These are phyloP conservation scores for Pleurotus salmoneostramineus DNA, from an alignment of 768 basidiomycete genomes.

Conservation along the genomic window DNA sequence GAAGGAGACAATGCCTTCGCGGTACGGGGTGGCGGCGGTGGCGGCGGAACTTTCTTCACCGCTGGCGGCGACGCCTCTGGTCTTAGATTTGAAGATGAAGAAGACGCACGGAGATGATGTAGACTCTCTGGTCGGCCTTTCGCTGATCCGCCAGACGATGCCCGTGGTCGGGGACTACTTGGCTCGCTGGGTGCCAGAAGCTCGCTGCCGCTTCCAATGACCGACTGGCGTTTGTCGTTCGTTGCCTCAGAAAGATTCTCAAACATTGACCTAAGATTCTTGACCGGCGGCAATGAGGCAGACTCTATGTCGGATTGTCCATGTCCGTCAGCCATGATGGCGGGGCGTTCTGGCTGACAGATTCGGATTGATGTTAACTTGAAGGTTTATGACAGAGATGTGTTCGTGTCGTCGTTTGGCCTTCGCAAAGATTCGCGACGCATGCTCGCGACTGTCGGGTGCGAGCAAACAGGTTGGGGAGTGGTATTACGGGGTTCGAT, in stretches of 20 bases:
- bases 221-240: constrained; percentile 11
- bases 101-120: constrained; percentile 37
- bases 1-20: constrained; percentile 29
- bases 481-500: too few species aligned
- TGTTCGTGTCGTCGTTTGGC: too few species aligned
- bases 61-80: constrained; percentile 8
- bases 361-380: too few species aligned
- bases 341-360: too few species aligned
- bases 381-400: too few species aligned
- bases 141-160: constrained; percentile 28
- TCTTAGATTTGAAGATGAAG: constrained; percentile 55
- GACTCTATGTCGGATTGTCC: constrained; percentile 41
- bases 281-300: constrained; percentile 57
- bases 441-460: too few species aligned
- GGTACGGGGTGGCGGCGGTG: constrained; percentile 48
- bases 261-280: constrained; percentile 65
- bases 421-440: too few species aligned
- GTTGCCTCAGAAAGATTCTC: constrained; percentile 58
- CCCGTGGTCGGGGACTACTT: constrained; percentile 36
- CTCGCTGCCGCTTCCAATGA: constrained; percentile 10
- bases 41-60: constrained; percentile 51
- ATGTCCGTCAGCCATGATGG: too few species aligned
- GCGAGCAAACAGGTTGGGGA: too few species aligned
- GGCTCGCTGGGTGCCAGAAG: constrained; percentile 21
- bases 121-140: constrained; percentile 19